Percentiles rank a stretch among this genome's conserved stretches.
These are phyloP conservation scores for Ilyonectria sp. DNA, from an alignment of 2,329 filamentous ascomycete genomes.

Conservation along the genomic window DNA sequence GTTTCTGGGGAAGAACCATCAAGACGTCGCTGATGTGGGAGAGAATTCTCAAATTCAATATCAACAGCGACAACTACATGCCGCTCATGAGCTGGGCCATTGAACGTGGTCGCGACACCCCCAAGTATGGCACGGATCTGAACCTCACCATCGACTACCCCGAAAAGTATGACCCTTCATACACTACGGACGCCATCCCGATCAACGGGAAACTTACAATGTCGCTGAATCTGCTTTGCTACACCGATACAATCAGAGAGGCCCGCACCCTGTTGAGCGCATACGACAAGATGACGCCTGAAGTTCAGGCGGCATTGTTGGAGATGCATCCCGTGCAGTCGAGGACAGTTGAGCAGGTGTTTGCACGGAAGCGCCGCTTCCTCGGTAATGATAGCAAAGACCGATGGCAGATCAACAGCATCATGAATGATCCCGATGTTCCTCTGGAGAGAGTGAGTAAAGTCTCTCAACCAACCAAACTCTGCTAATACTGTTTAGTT, in stretches of 20 bases:
- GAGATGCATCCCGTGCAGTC: conserved; percentile 27
- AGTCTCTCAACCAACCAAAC: too few species aligned
- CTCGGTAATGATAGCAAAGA: conserved; percentile 26
- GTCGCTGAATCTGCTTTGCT: conserved; percentile 28
- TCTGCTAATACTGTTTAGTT: neutral
- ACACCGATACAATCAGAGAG: conserved; percentile 21
- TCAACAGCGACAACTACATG: conserved; percentile 33
- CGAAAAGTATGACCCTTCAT: conserved; percentile 27
- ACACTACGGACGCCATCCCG: conserved; percentile 22
- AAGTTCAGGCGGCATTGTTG: conserved; percentile 20
- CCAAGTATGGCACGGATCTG: conserved; percentile 30
- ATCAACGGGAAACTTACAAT: conserved; percentile 23
- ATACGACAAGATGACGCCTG: conserved; percentile 28
- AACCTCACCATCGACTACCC: conserved; percentile 32
- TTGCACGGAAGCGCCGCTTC: conserved; percentile 28
- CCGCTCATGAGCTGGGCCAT: conserved; percentile 29
- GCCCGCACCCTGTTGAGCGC: conserved; percentile 27
- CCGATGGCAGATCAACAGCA: conserved; percentile 31
- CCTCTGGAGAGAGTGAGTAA: conserved; percentile 21
- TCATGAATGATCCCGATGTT: conserved; percentile 30
- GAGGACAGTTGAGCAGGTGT: conserved; percentile 25
- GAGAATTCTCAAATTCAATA: conserved; percentile 29
- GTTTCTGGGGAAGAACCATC: conserved; percentile 29
- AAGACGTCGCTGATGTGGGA: conserved; percentile 29
- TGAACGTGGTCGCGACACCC: conserved; percentile 30